These are phyloP conservation scores for Turritis glabra DNA, from an alignment of 345 rosid genomes.

Conservation along the genomic window DNA sequence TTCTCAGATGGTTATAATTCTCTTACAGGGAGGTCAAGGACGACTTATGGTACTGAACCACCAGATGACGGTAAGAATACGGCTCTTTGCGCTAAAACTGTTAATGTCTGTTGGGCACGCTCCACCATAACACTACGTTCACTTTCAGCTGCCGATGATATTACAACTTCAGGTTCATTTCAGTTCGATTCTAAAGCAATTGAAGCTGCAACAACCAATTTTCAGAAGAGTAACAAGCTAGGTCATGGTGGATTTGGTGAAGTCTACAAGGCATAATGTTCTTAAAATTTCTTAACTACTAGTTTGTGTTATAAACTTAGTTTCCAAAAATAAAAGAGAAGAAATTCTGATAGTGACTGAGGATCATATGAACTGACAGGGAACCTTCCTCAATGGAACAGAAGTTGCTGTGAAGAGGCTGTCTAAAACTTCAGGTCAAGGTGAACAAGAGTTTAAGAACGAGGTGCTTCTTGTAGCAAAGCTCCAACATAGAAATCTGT, in stretches of 20 bases:
- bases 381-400: conserved; percentile 30
- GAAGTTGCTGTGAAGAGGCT: conserved; percentile 54
- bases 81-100: background rate
- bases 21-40: conserved; percentile 31
- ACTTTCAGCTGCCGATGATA: no score
- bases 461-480: conserved; percentile 49
- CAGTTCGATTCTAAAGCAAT: conserved; percentile 45
- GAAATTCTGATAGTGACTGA: background rate
- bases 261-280: conserved; percentile 53
- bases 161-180: conserved; percentile 42
- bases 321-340: no score
- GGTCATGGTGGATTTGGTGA: conserved; percentile 73
- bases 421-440: conserved; percentile 51
- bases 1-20: conserved; percentile 28
- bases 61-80: conserved; percentile 39
- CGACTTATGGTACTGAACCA: conserved; percentile 1
- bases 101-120: background rate
- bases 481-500: conserved; percentile 56
- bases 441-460: conserved; percentile 50
- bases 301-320: background rate
- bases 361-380: conserved; percentile 3
- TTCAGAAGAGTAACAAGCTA: conserved; percentile 47
- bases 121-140: background rate
- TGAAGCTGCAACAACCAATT: conserved; percentile 49
- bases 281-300: background rate